Conservation (phyloP, 1,284 basidiomycete species). For the Megacollybia platyphylla region DNA sequence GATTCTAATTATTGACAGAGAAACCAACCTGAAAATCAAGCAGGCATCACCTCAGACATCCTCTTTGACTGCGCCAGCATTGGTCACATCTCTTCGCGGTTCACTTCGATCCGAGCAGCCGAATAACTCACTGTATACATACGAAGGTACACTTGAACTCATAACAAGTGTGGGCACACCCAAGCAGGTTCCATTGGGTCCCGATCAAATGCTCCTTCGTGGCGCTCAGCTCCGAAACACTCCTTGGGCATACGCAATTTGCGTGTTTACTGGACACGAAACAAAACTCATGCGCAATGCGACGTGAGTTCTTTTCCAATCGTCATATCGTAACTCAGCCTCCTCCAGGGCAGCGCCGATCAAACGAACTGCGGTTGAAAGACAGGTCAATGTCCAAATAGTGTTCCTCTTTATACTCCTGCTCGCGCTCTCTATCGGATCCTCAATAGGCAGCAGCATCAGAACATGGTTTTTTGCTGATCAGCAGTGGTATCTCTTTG, state of each 20-base stretch:
- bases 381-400: slow-evolving; percentile 94
- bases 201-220: slow-evolving; percentile 88
- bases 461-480: slow-evolving; percentile 79
- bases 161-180: slow-evolving; percentile 42
- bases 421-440: slow-evolving; percentile 79
- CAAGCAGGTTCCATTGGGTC: slow-evolving; percentile 82
- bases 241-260: slow-evolving; percentile 90
- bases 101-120: slow-evolving; percentile 90
- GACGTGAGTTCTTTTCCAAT: slow-evolving; percentile 47
- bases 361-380: slow-evolving; percentile 93
- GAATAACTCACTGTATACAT: slow-evolving; percentile 96
- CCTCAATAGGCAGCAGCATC: slow-evolving; percentile 86
- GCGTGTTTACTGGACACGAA: slow-evolving; percentile 95
- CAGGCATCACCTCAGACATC: slow-evolving; percentile 84
- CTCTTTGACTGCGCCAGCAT: slow-evolving; percentile 63
- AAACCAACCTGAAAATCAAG: slow-evolving; percentile 99
- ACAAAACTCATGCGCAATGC: slow-evolving; percentile 96
- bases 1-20: slow-evolving; percentile 32
- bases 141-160: slow-evolving; percentile 76
- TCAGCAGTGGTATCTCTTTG: slow-evolving; percentile 76
- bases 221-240: slow-evolving; percentile 97
- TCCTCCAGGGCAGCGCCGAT: slow-evolving; percentile 77
- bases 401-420: slow-evolving; percentile 91
- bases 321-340: not conserved
- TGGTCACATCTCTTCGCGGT: slow-evolving; percentile 68